phyloP scores from a whole-genome alignment of 164 flowering plant genomes.

The Kalanchoe fedtschenkoi region DNA sequence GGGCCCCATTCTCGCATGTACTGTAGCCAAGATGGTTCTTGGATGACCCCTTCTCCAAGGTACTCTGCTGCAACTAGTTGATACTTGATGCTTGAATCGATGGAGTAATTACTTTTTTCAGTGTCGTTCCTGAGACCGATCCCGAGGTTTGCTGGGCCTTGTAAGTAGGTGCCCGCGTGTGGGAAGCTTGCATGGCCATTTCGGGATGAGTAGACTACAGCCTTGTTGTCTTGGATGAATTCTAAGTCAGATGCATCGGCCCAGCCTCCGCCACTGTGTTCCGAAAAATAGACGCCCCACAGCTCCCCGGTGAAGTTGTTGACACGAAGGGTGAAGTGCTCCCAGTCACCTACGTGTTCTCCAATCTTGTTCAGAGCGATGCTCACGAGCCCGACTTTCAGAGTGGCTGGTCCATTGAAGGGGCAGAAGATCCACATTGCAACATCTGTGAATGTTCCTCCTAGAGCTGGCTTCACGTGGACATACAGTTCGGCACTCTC shows the following conservation, averaged over 20 bases:
- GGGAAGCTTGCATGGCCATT: constrained; percentile 31
- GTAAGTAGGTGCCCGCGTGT: constrained; percentile 25
- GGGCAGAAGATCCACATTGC: constrained; percentile 45
- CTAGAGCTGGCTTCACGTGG: constrained; percentile 33
- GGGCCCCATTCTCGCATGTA: constrained; percentile 47
- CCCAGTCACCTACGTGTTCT: constrained; percentile 38
- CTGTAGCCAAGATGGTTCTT: constrained; percentile 32
- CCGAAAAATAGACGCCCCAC: constrained; percentile 23
- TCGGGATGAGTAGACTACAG: constrained; percentile 25
- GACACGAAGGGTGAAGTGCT: constrained; percentile 33
- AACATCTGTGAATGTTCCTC: constrained; percentile 41
- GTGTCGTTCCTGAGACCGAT: constrained; percentile 30
- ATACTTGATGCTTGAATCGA: constrained; percentile 28
- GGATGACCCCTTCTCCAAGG: constrained; percentile 25
- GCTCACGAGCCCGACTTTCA: constrained; percentile 22
- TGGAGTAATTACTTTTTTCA: constrained; percentile 18
- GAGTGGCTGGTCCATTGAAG: constrained; percentile 35
- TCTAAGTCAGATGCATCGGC: constrained; percentile 28
- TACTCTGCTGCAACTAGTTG: constrained; percentile 36
- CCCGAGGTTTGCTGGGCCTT: constrained; percentile 27
- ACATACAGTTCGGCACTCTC: constrained; percentile 35
- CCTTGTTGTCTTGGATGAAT: constrained; percentile 23
- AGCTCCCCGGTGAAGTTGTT: constrained; percentile 38
- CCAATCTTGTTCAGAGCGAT: constrained; percentile 25
- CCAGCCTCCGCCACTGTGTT: constrained; percentile 38